phyloP scores from a whole-genome alignment of 371 early-diverging fungal species.

The Blakeslea trispora region DNA sequence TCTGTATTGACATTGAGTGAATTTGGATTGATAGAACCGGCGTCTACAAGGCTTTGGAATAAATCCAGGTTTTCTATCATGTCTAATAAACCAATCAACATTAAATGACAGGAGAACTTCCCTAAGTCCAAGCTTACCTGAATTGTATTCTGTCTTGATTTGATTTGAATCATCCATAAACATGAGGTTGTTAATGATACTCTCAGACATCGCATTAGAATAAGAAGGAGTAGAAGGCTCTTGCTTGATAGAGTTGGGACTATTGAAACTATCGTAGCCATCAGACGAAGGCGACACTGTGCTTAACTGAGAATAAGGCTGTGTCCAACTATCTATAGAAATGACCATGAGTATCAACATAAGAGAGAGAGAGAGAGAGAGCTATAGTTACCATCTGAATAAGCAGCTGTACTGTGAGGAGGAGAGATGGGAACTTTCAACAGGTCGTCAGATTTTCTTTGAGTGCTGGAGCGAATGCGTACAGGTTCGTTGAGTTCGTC shows the following conservation, averaged over 20 bases:
- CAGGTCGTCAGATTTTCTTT: not conserved
- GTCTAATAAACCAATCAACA: not conserved
- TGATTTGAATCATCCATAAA: conserved; percentile 20
- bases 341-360: not conserved
- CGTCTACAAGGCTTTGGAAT: conserved; percentile 23
- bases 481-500: conserved; percentile 38
- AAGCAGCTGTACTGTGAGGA: conserved; percentile 23
- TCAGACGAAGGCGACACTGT: conserved; percentile 24
- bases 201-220: conserved; percentile 11
- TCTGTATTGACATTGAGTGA: conserved; percentile 19
- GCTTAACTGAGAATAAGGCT: conserved; percentile 1
- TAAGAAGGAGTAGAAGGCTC: conserved; percentile 23
- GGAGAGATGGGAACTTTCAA: conserved; percentile 26
- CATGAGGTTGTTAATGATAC: conserved; percentile 22
- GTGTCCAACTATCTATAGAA: conserved; percentile 19
- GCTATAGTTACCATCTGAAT: conserved; percentile 28
- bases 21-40: conserved; percentile 17
- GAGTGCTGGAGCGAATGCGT: not conserved
- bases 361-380: not conserved
- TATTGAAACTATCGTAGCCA: conserved; percentile 21
- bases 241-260: conserved; percentile 16
- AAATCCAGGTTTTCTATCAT: conserved; percentile 13
- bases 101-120: too few species aligned
- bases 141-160: conserved; percentile 27
- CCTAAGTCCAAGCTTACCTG: conserved; percentile 19